A percentile compares a stretch with the other conserved stretches of the same genome.
Evolutionary conservation across 495 filamentous ascomycete species (phyloP).

Genomic region (Neurospora terricola): DNA sequence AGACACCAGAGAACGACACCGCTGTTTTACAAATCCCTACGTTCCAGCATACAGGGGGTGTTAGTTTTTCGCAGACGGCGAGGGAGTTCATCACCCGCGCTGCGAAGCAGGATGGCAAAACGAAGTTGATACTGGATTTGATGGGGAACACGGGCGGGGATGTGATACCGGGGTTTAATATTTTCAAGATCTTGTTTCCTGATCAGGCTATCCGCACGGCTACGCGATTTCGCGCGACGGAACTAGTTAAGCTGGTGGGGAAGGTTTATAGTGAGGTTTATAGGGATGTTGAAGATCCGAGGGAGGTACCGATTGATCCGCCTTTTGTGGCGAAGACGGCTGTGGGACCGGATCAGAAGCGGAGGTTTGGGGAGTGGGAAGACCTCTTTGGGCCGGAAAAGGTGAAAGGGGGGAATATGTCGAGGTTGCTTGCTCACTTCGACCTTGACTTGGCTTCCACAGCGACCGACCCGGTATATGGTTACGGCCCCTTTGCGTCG

Average conservation of each 20-base stretch:
- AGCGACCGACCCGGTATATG: neutral
- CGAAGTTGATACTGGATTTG: neutral
- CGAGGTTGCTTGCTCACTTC: too few relatives aligned
- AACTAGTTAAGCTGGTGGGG: neutral
- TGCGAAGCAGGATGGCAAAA: neutral
- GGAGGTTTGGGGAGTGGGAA: neutral
- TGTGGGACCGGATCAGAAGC: neutral
- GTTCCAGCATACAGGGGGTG: accelerated
- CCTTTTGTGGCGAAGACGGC: neutral
- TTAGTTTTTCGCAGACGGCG: neutral
- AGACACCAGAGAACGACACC: neutral
- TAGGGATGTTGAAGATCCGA: neutral
- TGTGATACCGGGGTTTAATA: neutral
- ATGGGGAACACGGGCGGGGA: neutral
- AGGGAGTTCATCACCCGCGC: neutral
- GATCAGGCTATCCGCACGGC: neutral
- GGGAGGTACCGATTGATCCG: neutral
- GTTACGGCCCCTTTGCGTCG: neutral
- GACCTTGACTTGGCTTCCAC: too few relatives aligned
- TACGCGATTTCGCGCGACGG: neutral
- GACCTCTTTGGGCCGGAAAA: neutral
- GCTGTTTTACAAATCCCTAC: neutral
- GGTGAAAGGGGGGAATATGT: neutral
- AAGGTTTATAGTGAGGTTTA: neutral
- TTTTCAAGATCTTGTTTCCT: neutral